These are phyloP conservation scores for Fusarium nisikadoi DNA, from an alignment of 2,329 filamentous ascomycete genomes.

Conservation along the genomic window DNA sequence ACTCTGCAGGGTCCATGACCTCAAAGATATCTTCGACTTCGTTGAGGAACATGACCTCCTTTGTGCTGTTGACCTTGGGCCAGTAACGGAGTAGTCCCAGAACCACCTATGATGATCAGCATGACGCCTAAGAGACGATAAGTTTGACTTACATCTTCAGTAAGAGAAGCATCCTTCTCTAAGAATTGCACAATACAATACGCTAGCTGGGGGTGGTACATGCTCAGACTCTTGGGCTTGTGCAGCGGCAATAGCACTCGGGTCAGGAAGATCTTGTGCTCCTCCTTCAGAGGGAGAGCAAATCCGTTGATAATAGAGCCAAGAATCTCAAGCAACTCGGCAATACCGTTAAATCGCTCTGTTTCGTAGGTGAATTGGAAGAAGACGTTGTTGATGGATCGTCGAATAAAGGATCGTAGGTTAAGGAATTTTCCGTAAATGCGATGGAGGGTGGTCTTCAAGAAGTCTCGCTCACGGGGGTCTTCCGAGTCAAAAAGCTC, in stretches of 20 bases:
- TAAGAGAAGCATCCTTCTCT: slow-evolving; percentile 96
- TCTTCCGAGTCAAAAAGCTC: slow-evolving; percentile 99
- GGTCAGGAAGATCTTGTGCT: slow-evolving; percentile 98
- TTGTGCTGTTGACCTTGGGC: slow-evolving; percentile 99
- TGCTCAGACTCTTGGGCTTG: slow-evolving; percentile 98
- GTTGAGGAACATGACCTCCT: slow-evolving; percentile 99
- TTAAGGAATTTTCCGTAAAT: slow-evolving; percentile 99
- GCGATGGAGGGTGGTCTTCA: slow-evolving; percentile 96
- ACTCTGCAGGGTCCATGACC: slow-evolving; percentile 98
- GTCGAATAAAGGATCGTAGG: slow-evolving; percentile 93
- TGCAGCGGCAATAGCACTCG: slow-evolving; percentile 92
- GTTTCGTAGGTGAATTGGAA: slow-evolving; percentile 99
- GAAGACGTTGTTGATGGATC: slow-evolving; percentile 99
- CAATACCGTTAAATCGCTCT: slow-evolving; percentile 97
- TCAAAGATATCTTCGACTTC: slow-evolving; percentile 99
- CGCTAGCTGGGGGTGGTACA: slow-evolving; percentile 98
- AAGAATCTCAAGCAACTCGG: slow-evolving; percentile 93
- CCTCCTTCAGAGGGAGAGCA: slow-evolving; percentile 94
- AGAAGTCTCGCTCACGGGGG: slow-evolving; percentile 92
- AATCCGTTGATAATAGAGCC: slow-evolving; percentile 99
- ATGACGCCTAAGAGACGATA: neutral
- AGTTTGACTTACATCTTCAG: slow-evolving; percentile 78
- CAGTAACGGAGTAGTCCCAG: slow-evolving; percentile 94
- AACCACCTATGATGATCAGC: slow-evolving; percentile 73
- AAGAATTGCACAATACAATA: slow-evolving; percentile 99